Evolutionary conservation across 169 alveolate genomes (phyloP), one percentile per base, ranked within the genome.

Genomic region (Plasmodium billcollinsi): DNA sequence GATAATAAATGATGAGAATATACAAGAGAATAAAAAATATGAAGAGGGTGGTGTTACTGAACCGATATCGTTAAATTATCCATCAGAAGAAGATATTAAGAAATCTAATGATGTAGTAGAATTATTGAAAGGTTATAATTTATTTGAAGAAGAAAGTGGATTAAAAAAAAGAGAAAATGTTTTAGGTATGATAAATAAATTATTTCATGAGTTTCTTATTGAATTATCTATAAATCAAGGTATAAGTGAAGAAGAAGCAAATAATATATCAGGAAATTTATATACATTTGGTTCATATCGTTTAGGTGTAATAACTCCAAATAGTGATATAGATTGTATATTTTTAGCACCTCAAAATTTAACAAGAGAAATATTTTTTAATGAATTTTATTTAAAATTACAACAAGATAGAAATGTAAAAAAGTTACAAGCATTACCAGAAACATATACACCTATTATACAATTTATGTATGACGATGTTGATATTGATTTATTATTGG

Each of bases 281-380:
- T 96, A 97, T 73, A 96, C 99, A 8, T 97, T 98, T 92, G 99
- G 99, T 14, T 97, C 99, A 15, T 98, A 99, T 92, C 83, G 99
- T 71, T 93, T 99, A 33, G 99, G 99, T 24, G 98, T 99, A 47
- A 98, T 97, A 15, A 96, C 98, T 2, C 99, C 99, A 0, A 99
- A 98, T 49, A 97, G 99, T 73, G 99, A 99, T 93, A 97, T 99
- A 39, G 99, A 99, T 94, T 97, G 98, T 63, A 93, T 98, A n/a
- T 98, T 99, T 73, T 98, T 99, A 62, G 99, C 99, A 62, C 99
- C 99, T 15, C 96, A 97, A 58, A 97, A 97, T 80, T 96, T 98
- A 50, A 93, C 99, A 0, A 95, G 99, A 21, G 99, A 97, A 18
- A 94, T 98, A 26, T 98, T 97, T 93, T 97, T 97, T 88, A 95